Evolutionary conservation across 1,284 basidiomycete genomes (phyloP).

Genomic region (Ceratobasidium sp.): DNA sequence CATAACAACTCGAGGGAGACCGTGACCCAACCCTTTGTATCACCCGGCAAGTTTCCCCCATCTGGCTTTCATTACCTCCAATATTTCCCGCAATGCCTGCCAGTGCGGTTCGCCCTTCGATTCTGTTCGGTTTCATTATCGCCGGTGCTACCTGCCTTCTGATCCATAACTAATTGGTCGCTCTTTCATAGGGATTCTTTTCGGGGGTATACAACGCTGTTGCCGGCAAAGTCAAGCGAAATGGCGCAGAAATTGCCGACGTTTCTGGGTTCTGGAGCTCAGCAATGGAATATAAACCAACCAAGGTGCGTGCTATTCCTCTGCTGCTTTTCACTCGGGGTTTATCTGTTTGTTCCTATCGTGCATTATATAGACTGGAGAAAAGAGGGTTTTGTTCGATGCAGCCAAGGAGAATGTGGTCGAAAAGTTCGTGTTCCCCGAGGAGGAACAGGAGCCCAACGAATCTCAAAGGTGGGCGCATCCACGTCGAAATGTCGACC

Average conservation of each 20-base stretch:
- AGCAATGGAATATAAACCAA: constrained; percentile 86
- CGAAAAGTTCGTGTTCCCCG: constrained; percentile 86
- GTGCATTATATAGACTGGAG: constrained; percentile 64
- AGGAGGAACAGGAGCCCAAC: constrained; percentile 89
- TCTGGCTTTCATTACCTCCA: neutral
- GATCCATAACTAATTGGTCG: neutral
- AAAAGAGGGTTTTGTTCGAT: constrained; percentile 87
- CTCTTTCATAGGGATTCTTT: constrained; percentile 85
- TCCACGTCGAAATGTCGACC: constrained; percentile 51
- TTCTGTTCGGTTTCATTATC: neutral
- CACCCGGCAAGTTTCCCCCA: neutral
- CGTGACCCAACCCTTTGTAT: too few species aligned
- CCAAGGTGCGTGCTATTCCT: constrained; percentile 64
- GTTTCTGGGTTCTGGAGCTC: constrained; percentile 93
- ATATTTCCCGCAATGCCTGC: neutral
- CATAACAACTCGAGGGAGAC: too few species aligned
- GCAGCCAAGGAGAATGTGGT: constrained; percentile 75
- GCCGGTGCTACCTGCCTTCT: neutral
- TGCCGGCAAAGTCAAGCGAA: constrained; percentile 80
- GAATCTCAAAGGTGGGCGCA: constrained; percentile 81
- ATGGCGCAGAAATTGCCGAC: constrained; percentile 83
- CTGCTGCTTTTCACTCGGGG: neutral
- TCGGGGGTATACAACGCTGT: constrained; percentile 96
- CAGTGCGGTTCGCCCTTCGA: neutral
- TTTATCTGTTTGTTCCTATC: neutral